A percentile compares a stretch with the other conserved stretches of the same genome.
These are phyloP conservation scores for Phyllostachys edulis DNA, from an alignment of 176 grass and related monocot species.

Conservation along the genomic window DNA sequence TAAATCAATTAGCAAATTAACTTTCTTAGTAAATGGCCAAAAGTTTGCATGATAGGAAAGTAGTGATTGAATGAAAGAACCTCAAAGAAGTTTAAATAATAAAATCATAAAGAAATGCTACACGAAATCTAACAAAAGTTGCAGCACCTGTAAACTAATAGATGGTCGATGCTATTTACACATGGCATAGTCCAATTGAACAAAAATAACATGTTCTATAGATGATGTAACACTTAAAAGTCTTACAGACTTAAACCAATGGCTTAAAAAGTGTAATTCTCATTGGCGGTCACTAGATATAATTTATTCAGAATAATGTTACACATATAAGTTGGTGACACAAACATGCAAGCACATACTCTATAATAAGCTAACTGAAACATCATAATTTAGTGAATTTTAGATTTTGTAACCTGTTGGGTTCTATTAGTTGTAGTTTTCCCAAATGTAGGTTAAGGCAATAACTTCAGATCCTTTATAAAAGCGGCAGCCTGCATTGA, in stretches of 20 bases:
- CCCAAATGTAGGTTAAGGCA: background rate
- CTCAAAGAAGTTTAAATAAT: too few species aligned
- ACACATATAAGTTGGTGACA: background rate
- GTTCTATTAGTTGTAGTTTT: background rate
- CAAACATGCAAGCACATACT: background rate
- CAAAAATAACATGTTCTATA: background rate
- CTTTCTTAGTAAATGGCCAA: too few species aligned
- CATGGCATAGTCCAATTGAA: background rate
- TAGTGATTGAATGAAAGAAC: too few species aligned
- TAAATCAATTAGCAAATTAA: too few species aligned
- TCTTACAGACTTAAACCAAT: background rate
- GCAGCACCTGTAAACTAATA: background rate
- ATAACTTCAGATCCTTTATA: background rate
- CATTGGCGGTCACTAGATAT: background rate
- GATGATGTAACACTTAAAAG: background rate
- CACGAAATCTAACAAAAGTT: background rate
- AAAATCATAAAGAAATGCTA: background rate
- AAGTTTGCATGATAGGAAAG: too few species aligned
- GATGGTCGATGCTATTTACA: background rate
- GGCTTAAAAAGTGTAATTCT: background rate
- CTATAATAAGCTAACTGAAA: background rate
- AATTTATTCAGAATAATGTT: background rate
- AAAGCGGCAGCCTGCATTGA: conserved; percentile 63
- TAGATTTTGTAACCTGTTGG: background rate
- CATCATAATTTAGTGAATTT: background rate